Conservation (phyloP, 768 basidiomycete species). For the Lactifluus rugatus region DNA sequence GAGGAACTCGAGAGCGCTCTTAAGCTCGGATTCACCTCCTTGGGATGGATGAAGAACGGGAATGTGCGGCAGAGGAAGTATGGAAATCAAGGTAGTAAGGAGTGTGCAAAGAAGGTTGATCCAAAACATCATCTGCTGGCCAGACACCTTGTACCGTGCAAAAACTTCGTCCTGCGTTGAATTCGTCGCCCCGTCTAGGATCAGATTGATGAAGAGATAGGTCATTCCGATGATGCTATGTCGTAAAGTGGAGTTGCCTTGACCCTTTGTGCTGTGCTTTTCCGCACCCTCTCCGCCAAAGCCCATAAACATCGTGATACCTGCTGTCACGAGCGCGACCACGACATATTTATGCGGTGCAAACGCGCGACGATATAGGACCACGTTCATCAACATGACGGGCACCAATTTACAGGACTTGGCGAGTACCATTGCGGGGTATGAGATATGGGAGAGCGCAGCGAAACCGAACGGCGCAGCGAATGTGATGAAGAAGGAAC, state of each 20-base stretch:
- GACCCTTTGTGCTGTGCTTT: constrained; percentile 28
- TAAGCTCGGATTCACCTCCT: constrained; percentile 52
- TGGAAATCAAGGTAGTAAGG: constrained; percentile 55
- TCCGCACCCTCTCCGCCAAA: constrained; percentile 53
- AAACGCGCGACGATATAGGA: constrained; percentile 89
- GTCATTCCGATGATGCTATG: constrained; percentile 60
- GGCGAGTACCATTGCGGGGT: constrained; percentile 97
- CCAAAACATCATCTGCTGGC: constrained; percentile 99
- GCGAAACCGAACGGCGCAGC: constrained; percentile 97
- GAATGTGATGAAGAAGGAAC: constrained; percentile 76
- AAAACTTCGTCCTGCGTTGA: constrained; percentile 98
- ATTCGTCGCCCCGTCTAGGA: constrained; percentile 89
- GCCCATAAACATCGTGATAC: constrained; percentile 92
- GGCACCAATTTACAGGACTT: constrained; percentile 99
- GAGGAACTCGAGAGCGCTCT: constrained; percentile 64
- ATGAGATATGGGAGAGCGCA: constrained; percentile 89
- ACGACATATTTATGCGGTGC: constrained; percentile 93
- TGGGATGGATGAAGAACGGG: constrained; percentile 69
- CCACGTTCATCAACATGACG: constrained; percentile 94
- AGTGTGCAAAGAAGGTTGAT: constrained; percentile 84
- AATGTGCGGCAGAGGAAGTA: constrained; percentile 71
- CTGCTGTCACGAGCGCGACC: constrained; percentile 82
- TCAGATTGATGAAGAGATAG: constrained; percentile 77
- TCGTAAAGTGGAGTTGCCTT: constrained; percentile 34
- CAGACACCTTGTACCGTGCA: constrained; percentile 56